These are phyloP conservation scores for Ceratobasidium sp. DNA, from an alignment of 1,284 basidiomycete species.

Conservation along the genomic window DNA sequence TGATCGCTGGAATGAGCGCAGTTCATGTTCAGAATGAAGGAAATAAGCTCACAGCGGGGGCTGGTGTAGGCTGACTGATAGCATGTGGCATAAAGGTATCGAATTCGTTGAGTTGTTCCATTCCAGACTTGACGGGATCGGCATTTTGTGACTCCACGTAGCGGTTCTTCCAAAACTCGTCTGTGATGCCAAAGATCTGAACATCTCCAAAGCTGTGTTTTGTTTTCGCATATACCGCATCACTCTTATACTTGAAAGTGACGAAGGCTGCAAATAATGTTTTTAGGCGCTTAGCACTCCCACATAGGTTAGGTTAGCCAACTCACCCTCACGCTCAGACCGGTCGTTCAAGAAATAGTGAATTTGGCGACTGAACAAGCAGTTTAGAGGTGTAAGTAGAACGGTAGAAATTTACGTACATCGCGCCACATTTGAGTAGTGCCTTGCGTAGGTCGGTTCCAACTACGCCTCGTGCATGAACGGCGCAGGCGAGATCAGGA, in stretches of 20 bases:
- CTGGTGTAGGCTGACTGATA: slow-evolving; percentile 8
- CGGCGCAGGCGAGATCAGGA: slow-evolving; percentile 38
- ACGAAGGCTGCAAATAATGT: slow-evolving; percentile 6
- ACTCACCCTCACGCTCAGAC: slow-evolving; percentile 29
- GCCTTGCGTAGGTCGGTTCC: slow-evolving; percentile 30
- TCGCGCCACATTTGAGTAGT: slow-evolving; percentile 34
- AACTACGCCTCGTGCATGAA: slow-evolving; percentile 28
- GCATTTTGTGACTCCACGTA: slow-evolving; percentile 38
- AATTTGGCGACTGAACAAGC: slow-evolving; percentile 12
- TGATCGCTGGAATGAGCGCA: background rate
- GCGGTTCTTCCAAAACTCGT: slow-evolving; percentile 37
- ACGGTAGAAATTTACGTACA: background rate
- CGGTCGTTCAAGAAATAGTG: slow-evolving; percentile 34
- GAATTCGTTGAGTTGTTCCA: slow-evolving; percentile 29
- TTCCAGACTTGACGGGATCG: slow-evolving; percentile 20
- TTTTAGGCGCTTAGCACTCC: slow-evolving; percentile 1
- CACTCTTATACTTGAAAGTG: slow-evolving; percentile 39
- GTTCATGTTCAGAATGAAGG: background rate
- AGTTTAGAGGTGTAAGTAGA: background rate
- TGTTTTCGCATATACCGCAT: slow-evolving; percentile 35
- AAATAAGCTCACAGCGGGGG: slow-evolving; percentile 6
- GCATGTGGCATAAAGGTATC: slow-evolving; percentile 37
- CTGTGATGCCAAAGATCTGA: slow-evolving; percentile 32
- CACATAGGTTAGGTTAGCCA: background rate
- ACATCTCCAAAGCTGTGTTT: slow-evolving; percentile 35